Conservation (phyloP, 371 early-diverging fungal species). For the Umbelopsis sp. region DNA sequence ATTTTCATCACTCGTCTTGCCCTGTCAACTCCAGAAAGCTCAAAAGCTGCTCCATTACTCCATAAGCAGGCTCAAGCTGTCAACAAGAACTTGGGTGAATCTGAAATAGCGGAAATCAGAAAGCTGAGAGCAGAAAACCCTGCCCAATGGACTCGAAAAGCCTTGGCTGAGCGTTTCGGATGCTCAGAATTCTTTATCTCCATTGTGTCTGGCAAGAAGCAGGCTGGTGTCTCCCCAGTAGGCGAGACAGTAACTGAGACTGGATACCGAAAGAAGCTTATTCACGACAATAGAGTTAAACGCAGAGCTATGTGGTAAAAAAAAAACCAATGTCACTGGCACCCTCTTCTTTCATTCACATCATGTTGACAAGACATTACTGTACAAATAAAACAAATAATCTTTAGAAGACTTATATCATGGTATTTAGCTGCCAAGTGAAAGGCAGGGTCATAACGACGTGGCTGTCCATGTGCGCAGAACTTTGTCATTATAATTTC, state of each 20-base stretch:
- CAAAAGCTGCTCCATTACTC: conserved; percentile 39
- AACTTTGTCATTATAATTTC: too few relatives aligned
- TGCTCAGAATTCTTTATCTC: conserved; percentile 50
- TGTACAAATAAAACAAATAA: conserved; percentile 11
- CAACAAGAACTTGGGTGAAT: conserved; percentile 25
- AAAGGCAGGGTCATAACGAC: background rate
- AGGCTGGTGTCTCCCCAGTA: background rate
- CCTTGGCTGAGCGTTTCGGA: conserved; percentile 50
- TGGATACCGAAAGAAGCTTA: conserved; percentile 46
- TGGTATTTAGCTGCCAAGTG: background rate
- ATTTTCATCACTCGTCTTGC: conserved; percentile 43
- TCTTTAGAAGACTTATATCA: background rate
- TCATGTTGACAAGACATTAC: background rate
- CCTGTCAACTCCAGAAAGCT: conserved; percentile 32
- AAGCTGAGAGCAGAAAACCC: conserved; percentile 49
- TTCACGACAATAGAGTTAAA: conserved; percentile 43
- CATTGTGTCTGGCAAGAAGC: conserved; percentile 37
- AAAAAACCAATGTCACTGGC: background rate
- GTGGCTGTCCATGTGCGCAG: too few relatives aligned
- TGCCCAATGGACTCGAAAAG: conserved; percentile 47
- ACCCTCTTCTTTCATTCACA: background rate
- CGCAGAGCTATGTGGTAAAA: conserved; percentile 50
- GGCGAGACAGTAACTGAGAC: conserved; percentile 18
- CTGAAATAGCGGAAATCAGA: conserved; percentile 45
- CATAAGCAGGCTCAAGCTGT: conserved; percentile 6